These are phyloP conservation scores for Aspergillus neotritici DNA, from an alignment of 2,329 filamentous ascomycete genomes.

Conservation along the genomic window DNA sequence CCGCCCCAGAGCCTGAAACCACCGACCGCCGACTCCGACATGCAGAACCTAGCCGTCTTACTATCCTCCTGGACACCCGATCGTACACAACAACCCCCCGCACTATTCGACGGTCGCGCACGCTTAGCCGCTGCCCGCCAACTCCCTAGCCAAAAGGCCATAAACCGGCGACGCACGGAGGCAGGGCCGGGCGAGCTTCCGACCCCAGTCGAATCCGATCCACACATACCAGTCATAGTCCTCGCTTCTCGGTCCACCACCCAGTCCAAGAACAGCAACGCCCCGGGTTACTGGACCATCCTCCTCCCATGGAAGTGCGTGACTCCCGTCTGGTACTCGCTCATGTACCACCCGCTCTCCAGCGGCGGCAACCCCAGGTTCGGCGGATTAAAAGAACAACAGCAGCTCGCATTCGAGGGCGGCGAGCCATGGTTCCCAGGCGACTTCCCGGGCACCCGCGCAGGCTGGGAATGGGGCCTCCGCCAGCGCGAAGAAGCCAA, in stretches of 20 bases:
- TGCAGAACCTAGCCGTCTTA: constrained; percentile 50
- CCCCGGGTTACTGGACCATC: constrained; percentile 71
- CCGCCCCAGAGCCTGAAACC: constrained; percentile 58
- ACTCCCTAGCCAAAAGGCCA: constrained; percentile 68
- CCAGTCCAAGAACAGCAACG: constrained; percentile 39
- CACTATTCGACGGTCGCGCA: constrained; percentile 62
- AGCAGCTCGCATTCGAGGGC: constrained; percentile 76
- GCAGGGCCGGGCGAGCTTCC: constrained; percentile 60
- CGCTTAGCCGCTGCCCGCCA: constrained; percentile 61
- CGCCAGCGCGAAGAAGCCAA: constrained; percentile 57
- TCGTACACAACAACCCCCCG: constrained; percentile 39
- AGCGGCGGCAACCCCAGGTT: constrained; percentile 76
- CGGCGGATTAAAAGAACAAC: constrained; percentile 71
- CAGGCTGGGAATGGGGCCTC: constrained; percentile 73
- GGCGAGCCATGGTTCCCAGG: constrained; percentile 76
- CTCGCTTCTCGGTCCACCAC: constrained; percentile 52
- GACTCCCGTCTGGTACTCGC: constrained; percentile 72
- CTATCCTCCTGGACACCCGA: constrained; percentile 66
- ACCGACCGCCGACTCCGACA: constrained; percentile 31
- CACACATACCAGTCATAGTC: constrained; percentile 70
- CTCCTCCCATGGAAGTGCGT: constrained; percentile 90
- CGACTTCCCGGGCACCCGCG: constrained; percentile 72
- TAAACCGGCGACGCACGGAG: constrained; percentile 68
- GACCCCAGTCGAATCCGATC: constrained; percentile 56
- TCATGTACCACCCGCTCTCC: constrained; percentile 76